Evolutionary conservation across 257 asterid genomes (phyloP).

Genomic region (Lycium ferocissimum): DNA sequence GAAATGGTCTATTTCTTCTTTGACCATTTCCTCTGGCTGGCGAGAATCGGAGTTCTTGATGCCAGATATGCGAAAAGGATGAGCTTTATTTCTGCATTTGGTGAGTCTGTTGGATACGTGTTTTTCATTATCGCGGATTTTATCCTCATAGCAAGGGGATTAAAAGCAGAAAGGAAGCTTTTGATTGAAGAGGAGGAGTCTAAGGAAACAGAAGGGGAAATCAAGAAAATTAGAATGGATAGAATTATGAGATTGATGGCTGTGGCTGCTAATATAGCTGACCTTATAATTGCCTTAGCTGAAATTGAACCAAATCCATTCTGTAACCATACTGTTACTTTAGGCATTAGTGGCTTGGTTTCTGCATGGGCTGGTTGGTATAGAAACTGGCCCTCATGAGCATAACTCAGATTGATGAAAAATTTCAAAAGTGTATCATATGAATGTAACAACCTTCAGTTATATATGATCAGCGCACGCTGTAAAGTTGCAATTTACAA

Average conservation of each 20-base stretch:
- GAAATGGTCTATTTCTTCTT: slow-evolving; percentile 97
- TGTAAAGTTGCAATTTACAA: not conserved
- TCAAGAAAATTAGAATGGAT: slow-evolving; percentile 67
- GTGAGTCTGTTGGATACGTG: slow-evolving; percentile 85
- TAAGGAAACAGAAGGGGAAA: slow-evolving; percentile 28
- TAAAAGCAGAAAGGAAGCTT: slow-evolving; percentile 58
- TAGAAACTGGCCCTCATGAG: slow-evolving; percentile 83
- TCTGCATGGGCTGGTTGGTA: slow-evolving; percentile 99
- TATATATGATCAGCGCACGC: not conserved
- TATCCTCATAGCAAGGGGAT: slow-evolving; percentile 65
- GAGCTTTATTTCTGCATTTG: slow-evolving; percentile 93
- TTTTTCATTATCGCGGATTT: slow-evolving; percentile 68
- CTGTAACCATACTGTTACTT: slow-evolving; percentile 77
- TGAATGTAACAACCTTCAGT: slow-evolving; percentile 20
- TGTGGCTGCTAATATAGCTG: slow-evolving; percentile 89
- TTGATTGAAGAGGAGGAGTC: slow-evolving; percentile 19
- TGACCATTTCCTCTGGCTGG: slow-evolving; percentile 87
- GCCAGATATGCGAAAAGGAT: slow-evolving; percentile 58
- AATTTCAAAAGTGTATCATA: not conserved
- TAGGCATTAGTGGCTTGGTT: slow-evolving; percentile 89
- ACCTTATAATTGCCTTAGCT: slow-evolving; percentile 77
- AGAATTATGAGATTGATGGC: slow-evolving; percentile 90
- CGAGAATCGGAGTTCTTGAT: slow-evolving; percentile 77
- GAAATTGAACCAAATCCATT: slow-evolving; percentile 95
- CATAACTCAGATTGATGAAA: not conserved